These are phyloP conservation scores for Cladorrhinum sp. DNA, from an alignment of 2,329 filamentous ascomycete species.

Conservation along the genomic window DNA sequence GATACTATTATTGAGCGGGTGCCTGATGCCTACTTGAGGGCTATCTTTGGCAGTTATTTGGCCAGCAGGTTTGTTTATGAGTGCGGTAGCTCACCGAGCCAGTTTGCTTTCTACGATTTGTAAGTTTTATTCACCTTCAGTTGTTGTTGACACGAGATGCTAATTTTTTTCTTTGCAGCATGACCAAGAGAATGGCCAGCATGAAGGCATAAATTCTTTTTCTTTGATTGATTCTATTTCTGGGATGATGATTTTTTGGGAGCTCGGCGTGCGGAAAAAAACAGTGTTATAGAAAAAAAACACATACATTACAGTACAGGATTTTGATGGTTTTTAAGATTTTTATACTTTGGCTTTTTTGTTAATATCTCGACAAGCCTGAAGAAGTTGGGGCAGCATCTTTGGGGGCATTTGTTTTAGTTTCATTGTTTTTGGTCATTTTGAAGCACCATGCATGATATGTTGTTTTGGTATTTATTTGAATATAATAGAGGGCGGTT, in stretches of 20 bases:
- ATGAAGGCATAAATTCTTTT: slow-evolving; percentile 31
- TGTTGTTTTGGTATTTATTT: too few species aligned
- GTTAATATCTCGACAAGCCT: too few species aligned
- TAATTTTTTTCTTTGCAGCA: slow-evolving; percentile 45
- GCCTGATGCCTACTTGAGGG: slow-evolving; percentile 84
- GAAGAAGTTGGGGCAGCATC: too few species aligned
- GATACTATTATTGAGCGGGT: slow-evolving; percentile 84
- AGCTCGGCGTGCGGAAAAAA: too few species aligned
- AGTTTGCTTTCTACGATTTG: slow-evolving; percentile 99
- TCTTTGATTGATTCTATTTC: neutral
- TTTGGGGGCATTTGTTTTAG: too few species aligned
- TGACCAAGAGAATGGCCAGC: slow-evolving; percentile 62
- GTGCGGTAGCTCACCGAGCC: slow-evolving; percentile 86
- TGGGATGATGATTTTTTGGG: neutral
- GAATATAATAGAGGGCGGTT: too few species aligned
- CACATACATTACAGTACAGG: too few species aligned
- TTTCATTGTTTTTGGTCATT: neutral
- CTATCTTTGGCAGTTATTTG: slow-evolving; percentile 94
- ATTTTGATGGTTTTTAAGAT: too few species aligned
- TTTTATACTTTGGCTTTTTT: too few species aligned
- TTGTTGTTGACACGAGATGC: slow-evolving; percentile 15
- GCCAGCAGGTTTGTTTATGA: slow-evolving; percentile 96
- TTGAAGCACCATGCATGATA: too few species aligned
- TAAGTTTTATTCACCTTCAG: slow-evolving; percentile 48
- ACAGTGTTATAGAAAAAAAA: too few species aligned